phyloP scores from a whole-genome alignment of 495 filamentous ascomycete species.

The Penicillium lagena region DNA sequence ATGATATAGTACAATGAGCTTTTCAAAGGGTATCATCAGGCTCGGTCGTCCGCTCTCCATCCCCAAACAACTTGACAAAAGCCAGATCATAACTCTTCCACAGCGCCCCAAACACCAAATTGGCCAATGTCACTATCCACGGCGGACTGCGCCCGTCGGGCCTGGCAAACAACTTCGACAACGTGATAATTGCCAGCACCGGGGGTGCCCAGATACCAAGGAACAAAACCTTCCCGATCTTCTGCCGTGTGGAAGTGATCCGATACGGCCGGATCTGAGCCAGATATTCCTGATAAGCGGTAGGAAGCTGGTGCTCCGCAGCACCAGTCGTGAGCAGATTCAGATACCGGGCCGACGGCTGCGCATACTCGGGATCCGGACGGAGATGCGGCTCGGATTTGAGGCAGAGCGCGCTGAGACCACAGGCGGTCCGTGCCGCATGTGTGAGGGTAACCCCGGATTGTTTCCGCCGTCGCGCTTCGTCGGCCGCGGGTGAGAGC shows the following conservation, averaged over 20 bases:
- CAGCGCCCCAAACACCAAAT: conserved; percentile 43
- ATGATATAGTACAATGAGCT: too few species aligned
- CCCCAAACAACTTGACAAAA: conserved; percentile 66
- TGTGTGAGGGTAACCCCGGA: neutral
- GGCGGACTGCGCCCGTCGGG: conserved; percentile 56
- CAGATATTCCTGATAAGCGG: conserved; percentile 67
- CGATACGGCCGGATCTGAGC: conserved; percentile 58
- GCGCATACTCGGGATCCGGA: conserved; percentile 61
- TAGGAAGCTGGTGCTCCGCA: conserved; percentile 66
- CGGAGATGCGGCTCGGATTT: conserved; percentile 29
- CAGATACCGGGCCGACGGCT: conserved; percentile 79
- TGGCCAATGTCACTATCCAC: conserved; percentile 53
- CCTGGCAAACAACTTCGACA: conserved; percentile 48
- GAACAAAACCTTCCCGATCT: conserved; percentile 57
- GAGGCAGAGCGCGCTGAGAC: conserved; percentile 3
- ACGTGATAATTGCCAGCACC: conserved; percentile 39
- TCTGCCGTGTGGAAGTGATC: conserved; percentile 59
- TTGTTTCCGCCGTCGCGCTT: conserved; percentile 1
- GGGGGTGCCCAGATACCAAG: conserved; percentile 53
- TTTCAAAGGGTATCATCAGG: conserved; percentile 8
- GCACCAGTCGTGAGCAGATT: conserved; percentile 71
- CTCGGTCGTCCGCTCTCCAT: conserved; percentile 72
- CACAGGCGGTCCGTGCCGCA: neutral
- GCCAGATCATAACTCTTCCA: conserved; percentile 73
- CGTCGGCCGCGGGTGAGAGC: conserved; percentile 39